phyloP scores from a whole-genome alignment of 2,329 filamentous ascomycete genomes.

The Pseudogymnoascus sp. region DNA sequence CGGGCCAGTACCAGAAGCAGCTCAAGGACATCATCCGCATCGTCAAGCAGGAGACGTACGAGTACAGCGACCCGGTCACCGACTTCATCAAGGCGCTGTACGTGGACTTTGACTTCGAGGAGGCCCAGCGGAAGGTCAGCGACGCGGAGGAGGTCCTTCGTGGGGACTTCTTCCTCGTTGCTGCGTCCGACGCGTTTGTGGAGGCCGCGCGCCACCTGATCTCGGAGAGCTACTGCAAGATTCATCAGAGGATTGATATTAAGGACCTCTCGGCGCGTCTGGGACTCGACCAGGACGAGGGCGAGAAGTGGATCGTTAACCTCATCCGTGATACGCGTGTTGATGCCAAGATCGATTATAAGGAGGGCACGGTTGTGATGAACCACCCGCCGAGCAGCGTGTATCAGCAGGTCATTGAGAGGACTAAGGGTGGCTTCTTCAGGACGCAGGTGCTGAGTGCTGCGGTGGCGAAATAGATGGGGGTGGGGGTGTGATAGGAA shows the following conservation, averaged over 20 bases:
- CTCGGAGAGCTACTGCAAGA: conserved; percentile 99
- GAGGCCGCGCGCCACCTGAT: conserved; percentile 93
- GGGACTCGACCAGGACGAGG: conserved; percentile 85
- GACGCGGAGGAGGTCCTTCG: conserved; percentile 87
- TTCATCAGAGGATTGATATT: conserved; percentile 97
- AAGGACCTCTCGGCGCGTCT: conserved; percentile 90
- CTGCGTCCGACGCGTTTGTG: conserved; percentile 79
- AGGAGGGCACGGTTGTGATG: conserved; percentile 98
- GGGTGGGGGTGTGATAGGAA: neutral
- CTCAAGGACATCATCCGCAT: conserved; percentile 95
- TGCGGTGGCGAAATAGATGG: conserved; percentile 31
- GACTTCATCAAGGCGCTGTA: conserved; percentile 95
- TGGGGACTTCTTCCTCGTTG: conserved; percentile 90
- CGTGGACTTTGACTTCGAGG: conserved; percentile 93
- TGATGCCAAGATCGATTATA: conserved; percentile 98
- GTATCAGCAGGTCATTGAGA: conserved; percentile 98
- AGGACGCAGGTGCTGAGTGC: conserved; percentile 82
- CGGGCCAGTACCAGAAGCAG: conserved; percentile 89
- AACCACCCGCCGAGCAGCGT: conserved; percentile 98
- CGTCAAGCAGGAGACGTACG: conserved; percentile 93
- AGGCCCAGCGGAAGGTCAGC: conserved; percentile 81
- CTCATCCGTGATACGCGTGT: conserved; percentile 95
- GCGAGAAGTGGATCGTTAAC: conserved; percentile 99
- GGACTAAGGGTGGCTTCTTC: conserved; percentile 98
- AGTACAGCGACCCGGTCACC: conserved; percentile 93